phyloP scores from a whole-genome alignment of 345 rosid species.

The Xanthoceras sorbifolium region DNA sequence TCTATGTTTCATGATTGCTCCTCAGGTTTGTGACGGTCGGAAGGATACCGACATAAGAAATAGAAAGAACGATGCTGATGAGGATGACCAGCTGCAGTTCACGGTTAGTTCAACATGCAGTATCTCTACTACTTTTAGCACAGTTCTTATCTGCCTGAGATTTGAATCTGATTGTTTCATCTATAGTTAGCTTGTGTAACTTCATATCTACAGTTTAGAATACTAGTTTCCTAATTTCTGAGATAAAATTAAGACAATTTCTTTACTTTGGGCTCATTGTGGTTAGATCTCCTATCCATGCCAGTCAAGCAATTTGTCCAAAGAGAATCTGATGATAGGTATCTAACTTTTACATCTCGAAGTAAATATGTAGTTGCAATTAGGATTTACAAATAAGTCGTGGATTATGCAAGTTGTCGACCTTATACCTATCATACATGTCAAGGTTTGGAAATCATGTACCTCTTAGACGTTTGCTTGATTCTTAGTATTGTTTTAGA shows the following conservation, averaged over 20 bases:
- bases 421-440: background rate
- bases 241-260: background rate
- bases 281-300: background rate
- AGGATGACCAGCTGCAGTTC: conserved; percentile 78
- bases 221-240: background rate
- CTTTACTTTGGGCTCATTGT: background rate
- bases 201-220: background rate
- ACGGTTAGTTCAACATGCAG: conserved; percentile 43
- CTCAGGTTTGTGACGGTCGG: conserved; percentile 83
- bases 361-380: background rate
- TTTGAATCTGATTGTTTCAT: background rate
- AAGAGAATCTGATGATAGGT: background rate
- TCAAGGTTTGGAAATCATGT: background rate
- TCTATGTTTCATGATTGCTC: conserved; percentile 19
- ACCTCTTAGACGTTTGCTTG: background rate
- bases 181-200: background rate
- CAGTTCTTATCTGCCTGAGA: background rate
- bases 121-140: background rate
- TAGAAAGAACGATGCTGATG: conserved; percentile 81
- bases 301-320: conserved; percentile 1
- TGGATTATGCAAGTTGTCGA: background rate
- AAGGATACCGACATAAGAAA: conserved; percentile 78
- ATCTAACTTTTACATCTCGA: background rate
- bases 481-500: background rate
- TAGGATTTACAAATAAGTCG: background rate